Evolutionary conservation across 345 rosid species (phyloP).

Genomic region (Reutealis trisperma): DNA sequence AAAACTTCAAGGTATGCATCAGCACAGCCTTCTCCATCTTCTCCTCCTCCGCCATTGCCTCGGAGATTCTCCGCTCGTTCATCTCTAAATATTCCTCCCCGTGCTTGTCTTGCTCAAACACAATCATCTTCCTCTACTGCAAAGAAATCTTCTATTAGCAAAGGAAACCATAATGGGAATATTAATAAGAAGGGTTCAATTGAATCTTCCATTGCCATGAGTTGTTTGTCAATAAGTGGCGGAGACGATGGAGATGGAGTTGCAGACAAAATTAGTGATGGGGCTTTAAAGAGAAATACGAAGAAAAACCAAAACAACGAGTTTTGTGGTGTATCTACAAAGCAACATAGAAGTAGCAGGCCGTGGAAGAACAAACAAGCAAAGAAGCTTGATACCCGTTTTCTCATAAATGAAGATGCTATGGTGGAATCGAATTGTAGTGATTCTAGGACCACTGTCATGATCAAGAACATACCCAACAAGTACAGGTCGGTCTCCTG

Average conservation of each 20-base stretch:
- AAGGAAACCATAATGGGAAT: constrained; percentile 33
- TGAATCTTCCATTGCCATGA: constrained; percentile 36
- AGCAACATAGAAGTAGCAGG: constrained; percentile 35
- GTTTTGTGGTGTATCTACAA: constrained; percentile 2
- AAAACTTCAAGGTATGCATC: constrained; percentile 26
- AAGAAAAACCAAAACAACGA: constrained; percentile 31
- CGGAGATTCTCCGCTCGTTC: constrained; percentile 16
- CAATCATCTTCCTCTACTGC: constrained; percentile 16
- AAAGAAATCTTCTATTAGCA: constrained; percentile 11
- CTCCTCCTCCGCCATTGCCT: constrained; percentile 3
- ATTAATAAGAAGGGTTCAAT: constrained; percentile 2
- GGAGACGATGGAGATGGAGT: constrained; percentile 4
- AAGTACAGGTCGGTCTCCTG: constrained; percentile 64
- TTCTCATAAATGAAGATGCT: constrained; percentile 55
- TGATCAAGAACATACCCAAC: constrained; percentile 98
- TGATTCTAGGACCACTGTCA: constrained; percentile 82
- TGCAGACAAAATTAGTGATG: constrained; percentile 12
- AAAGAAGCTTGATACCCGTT: constrained; percentile 54
- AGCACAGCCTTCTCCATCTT: constrained; percentile 16
- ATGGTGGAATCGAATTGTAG: constrained; percentile 50
- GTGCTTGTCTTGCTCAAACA: constrained; percentile 8
- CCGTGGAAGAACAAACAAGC: constrained; percentile 48
- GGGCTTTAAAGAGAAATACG: constrained; percentile 27
- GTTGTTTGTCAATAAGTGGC: constrained; percentile 30
- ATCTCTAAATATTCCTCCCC: constrained; percentile 17